These are phyloP conservation scores for Rhododendron kiyosumense DNA, from an alignment of 148 eudicot species.

Conservation along the genomic window DNA sequence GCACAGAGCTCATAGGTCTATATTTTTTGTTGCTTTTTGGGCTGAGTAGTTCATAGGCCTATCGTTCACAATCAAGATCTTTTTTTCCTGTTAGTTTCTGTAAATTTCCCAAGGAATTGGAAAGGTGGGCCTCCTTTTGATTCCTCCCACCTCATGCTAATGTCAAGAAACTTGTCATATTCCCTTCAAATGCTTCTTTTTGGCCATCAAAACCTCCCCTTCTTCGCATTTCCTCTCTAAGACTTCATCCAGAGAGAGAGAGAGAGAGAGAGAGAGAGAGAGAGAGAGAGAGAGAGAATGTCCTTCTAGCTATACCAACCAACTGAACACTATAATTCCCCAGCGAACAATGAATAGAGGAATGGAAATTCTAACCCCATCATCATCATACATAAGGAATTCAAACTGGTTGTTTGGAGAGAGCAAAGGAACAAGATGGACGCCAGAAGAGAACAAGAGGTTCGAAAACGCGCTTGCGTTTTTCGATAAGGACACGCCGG, in stretches of 20 bases:
- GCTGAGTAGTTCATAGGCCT: not conserved
- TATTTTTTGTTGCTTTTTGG: not conserved
- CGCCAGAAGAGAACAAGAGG: slow-evolving; percentile 42
- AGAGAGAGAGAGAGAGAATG: not conserved
- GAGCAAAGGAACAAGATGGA: slow-evolving; percentile 35
- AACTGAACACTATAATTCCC: not conserved
- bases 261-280: not conserved
- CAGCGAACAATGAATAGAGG: slow-evolving; percentile 22
- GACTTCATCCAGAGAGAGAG: not conserved
- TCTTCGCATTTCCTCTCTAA: slow-evolving; percentile 8
- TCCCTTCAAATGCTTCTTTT: slow-evolving; percentile 21
- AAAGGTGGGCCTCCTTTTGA: slow-evolving; percentile 28
- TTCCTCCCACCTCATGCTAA: slow-evolving; percentile 33
- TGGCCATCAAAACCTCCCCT: slow-evolving; percentile 16
- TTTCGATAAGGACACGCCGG: slow-evolving; percentile 47
- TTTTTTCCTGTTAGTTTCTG: slow-evolving; percentile 6
- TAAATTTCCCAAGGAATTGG: slow-evolving; percentile 25
- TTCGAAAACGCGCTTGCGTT: slow-evolving; percentile 51
- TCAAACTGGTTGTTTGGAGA: slow-evolving; percentile 44
- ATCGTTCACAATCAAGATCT: slow-evolving; percentile 16
- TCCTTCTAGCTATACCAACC: not conserved
- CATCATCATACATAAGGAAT: slow-evolving; percentile 13
- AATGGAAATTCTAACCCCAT: slow-evolving; percentile 19
- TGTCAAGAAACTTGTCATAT: slow-evolving; percentile 20
- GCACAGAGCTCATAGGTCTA: not conserved